Base-by-base conservation (phyloP, 768 basidiomycete genomes). In the Exidia glandulosa region DNA sequence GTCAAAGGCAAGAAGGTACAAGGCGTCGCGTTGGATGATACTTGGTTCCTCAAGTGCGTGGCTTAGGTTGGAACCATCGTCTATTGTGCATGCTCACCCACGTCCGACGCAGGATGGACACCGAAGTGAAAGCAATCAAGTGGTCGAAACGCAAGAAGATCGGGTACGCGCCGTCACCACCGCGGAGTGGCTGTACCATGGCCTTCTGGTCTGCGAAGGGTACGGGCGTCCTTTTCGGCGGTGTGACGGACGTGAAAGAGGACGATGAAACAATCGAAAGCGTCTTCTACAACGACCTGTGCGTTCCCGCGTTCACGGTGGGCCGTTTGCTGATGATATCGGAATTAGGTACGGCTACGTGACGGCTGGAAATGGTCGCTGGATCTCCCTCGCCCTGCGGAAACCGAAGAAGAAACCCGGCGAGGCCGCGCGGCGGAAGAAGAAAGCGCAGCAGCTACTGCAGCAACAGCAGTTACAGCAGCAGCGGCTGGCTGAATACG, bases 221-320 rank as follows among this genome's bases (percentile, higher is more conserved):
- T 29, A 84, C 81, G 59, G 90, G 92, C 1, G 74, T 96, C 2
- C 69, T 93, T 56, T 96, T 94, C 67, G 93, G 93, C 13, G 93
- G 86, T 2, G 93, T 95, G 0, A 87, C 83, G 3, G 93, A 96
- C 62, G 88, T 92, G 62, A 93, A 95, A 64, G 83, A 77, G 23
- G 79, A 80, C 36, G 94, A 95, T 69, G 94, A 96, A 66, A 83
- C 80, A 2, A 69, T 96, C 63, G 87, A 91, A 60, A 91, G 88
- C 62, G 77, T 85, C 2, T 95, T 95, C 69, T 88, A 87, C 77
- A 91, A 93, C 62, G 92, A 94, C 66, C 63, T 94, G 89, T 90
- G 62, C 62, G 82, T 70, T 23, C 19, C 33, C 29, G 34, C 7
- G 13, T 1, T 12, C n/a, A n/a, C 3, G 3, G 34, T 33, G 41